Evolutionary conservation across 2,329 filamentous ascomycete genomes (phyloP), one percentile per base, ranked within the genome.

Genomic region (Penicillium paneum): DNA sequence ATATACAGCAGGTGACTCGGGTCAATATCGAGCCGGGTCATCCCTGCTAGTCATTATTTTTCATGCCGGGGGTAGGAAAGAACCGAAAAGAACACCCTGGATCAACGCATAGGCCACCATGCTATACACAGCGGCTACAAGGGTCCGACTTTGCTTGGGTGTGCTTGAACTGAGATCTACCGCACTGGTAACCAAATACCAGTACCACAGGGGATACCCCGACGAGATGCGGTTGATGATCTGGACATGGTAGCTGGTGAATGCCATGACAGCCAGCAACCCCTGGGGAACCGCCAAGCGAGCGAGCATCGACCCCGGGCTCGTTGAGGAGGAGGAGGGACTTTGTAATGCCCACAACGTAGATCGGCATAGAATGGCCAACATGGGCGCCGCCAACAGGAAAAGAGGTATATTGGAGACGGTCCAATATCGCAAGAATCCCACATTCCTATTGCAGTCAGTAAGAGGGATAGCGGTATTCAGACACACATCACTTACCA

Each of bases 371-470:
- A 96, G 74, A 8, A 96, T 70, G 34, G 76, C 76, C 47, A 96
- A 77, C 79, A 93, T 88, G 1, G 94, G 94, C 0, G 83, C 74
- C 1, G 92, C 92, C 11, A 99, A 81, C 21, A 92, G 65, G 73
- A 99, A 99, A 1, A 99, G 81, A 0, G 94, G 94, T 10, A 94
- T 68, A 67, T 99, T 97, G 6, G 87, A 84, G 0, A 87, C 60
- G 0, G 86, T 96, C 94, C 94, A 99, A 76, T 99, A 99, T 55
- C 83, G 83, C 48, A 97, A 81, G 62, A 96, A 88, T 0, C 94
- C 94, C 49, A 89, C 85, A 65, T 93, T 86, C 94, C 92, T 96
- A 57, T 21, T 57, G 55, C 56, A 24, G 24, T 7, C 21, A 29
- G 28, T 19, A 26, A 45, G 15, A n/a, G 31, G 11, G 13, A 10